These are phyloP conservation scores for Vaccinium macrocarpon DNA, from an alignment of 148 eudicot genomes.

Conservation along the genomic window DNA sequence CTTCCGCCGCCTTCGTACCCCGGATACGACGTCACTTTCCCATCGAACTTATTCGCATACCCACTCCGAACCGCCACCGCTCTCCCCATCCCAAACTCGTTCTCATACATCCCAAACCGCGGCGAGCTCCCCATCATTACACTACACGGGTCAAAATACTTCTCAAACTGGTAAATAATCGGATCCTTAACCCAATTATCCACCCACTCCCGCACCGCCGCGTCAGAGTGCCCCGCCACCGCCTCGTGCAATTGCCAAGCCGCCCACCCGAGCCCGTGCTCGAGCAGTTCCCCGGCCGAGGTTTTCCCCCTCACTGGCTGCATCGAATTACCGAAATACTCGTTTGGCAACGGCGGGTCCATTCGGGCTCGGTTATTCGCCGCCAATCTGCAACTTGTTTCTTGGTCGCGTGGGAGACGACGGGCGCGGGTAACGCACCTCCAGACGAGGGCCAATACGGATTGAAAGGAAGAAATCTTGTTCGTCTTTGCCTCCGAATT, in stretches of 20 bases:
- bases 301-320: constrained; percentile 12
- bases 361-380: constrained; percentile 23
- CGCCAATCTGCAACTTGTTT: constrained; percentile 13
- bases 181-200: constrained; percentile 15
- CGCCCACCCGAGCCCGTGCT: neutral
- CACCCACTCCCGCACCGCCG: neutral
- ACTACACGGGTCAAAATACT: constrained; percentile 23
- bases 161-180: constrained; percentile 5
- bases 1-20: constrained; percentile 22
- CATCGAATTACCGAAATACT: constrained; percentile 23
- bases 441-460: constrained; percentile 25
- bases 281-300: neutral
- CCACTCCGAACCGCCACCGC: constrained; percentile 29
- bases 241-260: neutral
- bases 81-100: constrained; percentile 30
- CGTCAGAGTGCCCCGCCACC: constrained; percentile 16
- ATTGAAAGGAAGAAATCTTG: constrained; percentile 29
- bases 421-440: constrained; percentile 23
- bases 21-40: constrained; percentile 26
- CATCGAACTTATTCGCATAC: constrained; percentile 26
- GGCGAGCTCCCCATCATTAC: constrained; percentile 30
- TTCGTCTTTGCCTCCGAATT: constrained; percentile 8
- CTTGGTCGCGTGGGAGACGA: neutral
- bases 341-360: constrained; percentile 19
- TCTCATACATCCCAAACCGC: constrained; percentile 25